Evolutionary conservation across 345 rosid genomes (phyloP), one percentile per base, ranked within the genome.

Genomic region (Lepidium africanum): DNA sequence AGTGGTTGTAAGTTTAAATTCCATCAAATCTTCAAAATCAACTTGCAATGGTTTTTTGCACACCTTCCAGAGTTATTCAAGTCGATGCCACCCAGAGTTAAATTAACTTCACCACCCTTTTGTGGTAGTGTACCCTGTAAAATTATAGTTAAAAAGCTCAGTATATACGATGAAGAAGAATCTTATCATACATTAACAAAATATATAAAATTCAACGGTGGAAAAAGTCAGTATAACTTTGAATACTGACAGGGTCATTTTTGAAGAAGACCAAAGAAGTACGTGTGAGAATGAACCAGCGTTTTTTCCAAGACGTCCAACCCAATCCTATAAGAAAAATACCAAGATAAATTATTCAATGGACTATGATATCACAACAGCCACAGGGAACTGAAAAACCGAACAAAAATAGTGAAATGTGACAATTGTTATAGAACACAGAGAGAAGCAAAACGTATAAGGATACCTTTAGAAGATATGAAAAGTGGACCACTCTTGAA

Each of bases 271-370:
- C 99, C 92, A 94, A 86, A 37, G 99, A 94, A 47, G 91, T 86
- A 57, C 97, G 95, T 27, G 99, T 91, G 71, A 94, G 90, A 70
- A 91, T 89, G 78, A 94, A 94, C 97, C 99, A 94, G 47, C 99
- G 97, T 77, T 85, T 94, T 83, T 94, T 94, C 99, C 99, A 94
- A 63, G 97, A 94, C 69, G 88, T 94, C 99, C 99, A 94, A 71
- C 99, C 96, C 73, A 94, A 76, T 66, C 99, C 99, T 94, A 83
- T 84, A 41, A 67, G 43, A 60, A 48, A 30, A 57, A 73, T 6
- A 16, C 64, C 57, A 61, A 60, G 36, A 46, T 17, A 9, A 33
- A 11, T 54, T 11, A 21, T 42, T 54, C 14, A 74, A 37, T 50
- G 50, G 27, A 67, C 30, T 53, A 52, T 43, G 53, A 3, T 19